Base-by-base conservation (phyloP, 2,329 filamentous ascomycete species). In the Paraphaeosphaeria minitans region DNA sequence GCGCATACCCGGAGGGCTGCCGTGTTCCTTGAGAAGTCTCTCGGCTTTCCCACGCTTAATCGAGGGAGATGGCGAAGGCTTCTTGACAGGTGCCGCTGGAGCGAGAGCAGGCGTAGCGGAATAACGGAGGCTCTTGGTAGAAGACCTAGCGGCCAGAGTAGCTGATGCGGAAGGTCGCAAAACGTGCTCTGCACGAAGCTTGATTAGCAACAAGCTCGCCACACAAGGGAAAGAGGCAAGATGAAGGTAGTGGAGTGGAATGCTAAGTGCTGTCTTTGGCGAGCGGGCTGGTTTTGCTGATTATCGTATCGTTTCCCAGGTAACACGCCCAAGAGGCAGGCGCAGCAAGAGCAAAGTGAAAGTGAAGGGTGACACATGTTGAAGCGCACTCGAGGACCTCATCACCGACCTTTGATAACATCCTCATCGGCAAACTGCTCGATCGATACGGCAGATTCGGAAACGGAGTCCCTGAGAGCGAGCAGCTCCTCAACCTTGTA, bases 41-140 rank as follows among this genome's bases (percentile, higher is more conserved):
- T 83, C 81, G 13, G 78, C 80, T 61, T 82, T 82, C 54, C 78
- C 79, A 43, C 78, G 77, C 70, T 82, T 82, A 67, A 83, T 69
- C 1, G 81, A 83, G 13, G 81, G 81, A 1, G 80, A 80, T 14
- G 81, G 81, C 3, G 81, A 83, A 6, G 77, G 78, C 33, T 73
- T 73, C 65, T 78, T 79, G 51, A 67, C 61, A 19, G 68, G 55
- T 21, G 64, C 63, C 35, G 62, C 51, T 45, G 62, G 53, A 27
- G 58, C 59, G 42, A 66, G 47, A 24, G 60, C 57, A 29, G 67
- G 62, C 22, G 62, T 65, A 24, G 57, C 37, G 47, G 69, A 65
- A 8, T 64, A 59, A 49, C 67, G 66, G n/a, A 70, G 56, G 54
- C 65, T 69, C 58, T 64, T 70, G 46, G 70, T 68, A 14, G 71